phyloP scores from a whole-genome alignment of 352 stramenopile genomes.

The Halophytophthora polymorphica region DNA sequence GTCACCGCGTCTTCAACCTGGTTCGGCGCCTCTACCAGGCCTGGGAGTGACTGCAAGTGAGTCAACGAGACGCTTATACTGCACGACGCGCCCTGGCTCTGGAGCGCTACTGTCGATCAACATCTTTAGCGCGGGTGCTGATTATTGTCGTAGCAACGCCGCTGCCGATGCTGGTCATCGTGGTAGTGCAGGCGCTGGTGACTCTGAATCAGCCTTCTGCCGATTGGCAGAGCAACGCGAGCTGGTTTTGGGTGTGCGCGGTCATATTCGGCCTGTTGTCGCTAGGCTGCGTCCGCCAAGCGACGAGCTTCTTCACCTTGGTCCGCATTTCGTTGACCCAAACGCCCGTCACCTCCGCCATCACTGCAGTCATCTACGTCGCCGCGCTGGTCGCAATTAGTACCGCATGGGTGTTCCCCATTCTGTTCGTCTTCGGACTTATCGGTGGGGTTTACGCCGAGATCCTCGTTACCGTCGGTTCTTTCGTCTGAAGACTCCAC shows the following conservation, averaged over 20 bases:
- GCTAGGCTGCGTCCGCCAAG: constrained; percentile 13
- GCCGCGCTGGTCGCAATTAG: constrained; percentile 9
- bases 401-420: constrained; percentile 16
- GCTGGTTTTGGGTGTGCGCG: no score
- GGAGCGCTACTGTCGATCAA: constrained; percentile 5
- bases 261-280: constrained; percentile 9
- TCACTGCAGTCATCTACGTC: constrained; percentile 6
- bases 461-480: constrained; percentile 7
- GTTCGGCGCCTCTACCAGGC: neutral
- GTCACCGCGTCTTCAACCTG: neutral
- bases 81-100: constrained; percentile 3
- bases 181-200: constrained; percentile 10
- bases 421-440: constrained; percentile 20
- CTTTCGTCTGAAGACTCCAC: constrained; percentile 7
- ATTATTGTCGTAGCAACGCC: constrained; percentile 2
- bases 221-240: constrained; percentile 4
- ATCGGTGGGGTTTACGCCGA: constrained; percentile 9
- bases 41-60: constrained; percentile 10
- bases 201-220: neutral
- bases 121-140: constrained; percentile 1
- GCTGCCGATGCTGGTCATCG: constrained; percentile 4
- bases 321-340: constrained; percentile 5
- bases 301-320: constrained; percentile 6
- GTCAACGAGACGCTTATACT: constrained; percentile 8
- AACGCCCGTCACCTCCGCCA: neutral